These are phyloP conservation scores for Perilla frutescens DNA, from an alignment of 257 asterid species.

Conservation along the genomic window DNA sequence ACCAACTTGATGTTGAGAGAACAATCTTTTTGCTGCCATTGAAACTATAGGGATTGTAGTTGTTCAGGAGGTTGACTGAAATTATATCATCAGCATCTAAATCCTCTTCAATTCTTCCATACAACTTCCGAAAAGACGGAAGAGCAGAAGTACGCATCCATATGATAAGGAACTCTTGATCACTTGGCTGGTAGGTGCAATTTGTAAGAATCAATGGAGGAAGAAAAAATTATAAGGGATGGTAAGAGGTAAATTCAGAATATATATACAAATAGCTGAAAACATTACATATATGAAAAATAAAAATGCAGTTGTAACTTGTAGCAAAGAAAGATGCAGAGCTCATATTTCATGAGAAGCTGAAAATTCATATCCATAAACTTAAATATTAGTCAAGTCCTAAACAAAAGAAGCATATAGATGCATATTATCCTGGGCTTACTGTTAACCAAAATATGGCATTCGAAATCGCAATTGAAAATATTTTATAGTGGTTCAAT, in stretches of 20 bases:
- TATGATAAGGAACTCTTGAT: constrained; percentile 79
- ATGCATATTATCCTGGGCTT: constrained; percentile 1
- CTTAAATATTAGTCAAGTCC: background rate
- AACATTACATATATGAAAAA: constrained; percentile 12
- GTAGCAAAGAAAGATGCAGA: constrained; percentile 11
- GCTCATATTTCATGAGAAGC: background rate
- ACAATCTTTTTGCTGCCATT: constrained; percentile 75
- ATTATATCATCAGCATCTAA: constrained; percentile 58
- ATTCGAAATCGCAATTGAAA: background rate
- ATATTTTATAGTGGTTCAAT: background rate
- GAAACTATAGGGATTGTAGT: constrained; percentile 80
- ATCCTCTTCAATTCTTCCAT: constrained; percentile 77
- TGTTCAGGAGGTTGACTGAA: constrained; percentile 58
- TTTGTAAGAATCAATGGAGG: constrained; percentile 28
- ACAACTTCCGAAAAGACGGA: constrained; percentile 69
- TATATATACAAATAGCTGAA: constrained; percentile 2
- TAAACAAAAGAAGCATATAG: background rate
- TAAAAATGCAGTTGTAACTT: constrained; percentile 9
- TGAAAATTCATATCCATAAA: background rate
- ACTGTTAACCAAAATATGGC: background rate
- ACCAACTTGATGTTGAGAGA: constrained; percentile 71
- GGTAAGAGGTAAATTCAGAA: constrained; percentile 22
- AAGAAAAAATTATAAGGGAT: background rate
- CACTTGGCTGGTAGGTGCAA: constrained; percentile 59
- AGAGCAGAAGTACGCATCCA: constrained; percentile 90